Evolutionary conservation across 1,284 basidiomycete species (phyloP), one percentile per base, ranked within the genome.

Genomic region (Moniliella sp.): DNA sequence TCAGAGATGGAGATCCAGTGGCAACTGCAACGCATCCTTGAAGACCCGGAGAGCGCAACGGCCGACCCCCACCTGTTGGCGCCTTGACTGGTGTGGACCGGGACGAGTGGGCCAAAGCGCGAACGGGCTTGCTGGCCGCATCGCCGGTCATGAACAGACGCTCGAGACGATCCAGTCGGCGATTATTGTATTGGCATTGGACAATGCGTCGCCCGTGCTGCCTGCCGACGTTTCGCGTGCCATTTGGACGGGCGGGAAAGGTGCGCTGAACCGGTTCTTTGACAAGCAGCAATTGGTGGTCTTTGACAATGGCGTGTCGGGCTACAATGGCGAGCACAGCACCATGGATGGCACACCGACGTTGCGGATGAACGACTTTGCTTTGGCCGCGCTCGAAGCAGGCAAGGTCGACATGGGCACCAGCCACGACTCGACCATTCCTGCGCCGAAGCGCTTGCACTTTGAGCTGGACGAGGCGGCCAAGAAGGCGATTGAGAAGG

Each of bases 261-360:
- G 81, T 26, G 69, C 74, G 43, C n/a, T n/a, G n/a, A 93, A 93
- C 64, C 69, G 88, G 39, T 99, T 80, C 70, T 94, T 78, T 60
- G 91, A 97, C 68, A 97, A 97, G 65, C 88, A 97, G 61, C 79
- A 94, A 61, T 81, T 61, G n/a, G n/a, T n/a, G 39, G 43, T 53
- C 10, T 45, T 44, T 11, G 39, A 78, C 91, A 21, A 91, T 78
- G 91, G 83, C 34, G 79, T 83, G 39, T 82, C 81, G 16, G 88
- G 82, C 1, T 99, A 91, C 46, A 75, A 84, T 70, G 83, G 83
- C 33, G 83, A 88, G 62, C 82, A 88, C 62, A 82, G 78, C 9
- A 82, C 78, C 59, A 81, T 86, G 79, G 88, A 93, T 56, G 88
- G 88, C 28, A 94, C 84, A 0, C 80, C 88, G 0, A 94, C 88